A percentile compares a stretch with the other conserved stretches of the same genome.
Evolutionary conservation across 2,329 filamentous ascomycete genomes (phyloP).

Genomic region (Elsinoe perseae): DNA sequence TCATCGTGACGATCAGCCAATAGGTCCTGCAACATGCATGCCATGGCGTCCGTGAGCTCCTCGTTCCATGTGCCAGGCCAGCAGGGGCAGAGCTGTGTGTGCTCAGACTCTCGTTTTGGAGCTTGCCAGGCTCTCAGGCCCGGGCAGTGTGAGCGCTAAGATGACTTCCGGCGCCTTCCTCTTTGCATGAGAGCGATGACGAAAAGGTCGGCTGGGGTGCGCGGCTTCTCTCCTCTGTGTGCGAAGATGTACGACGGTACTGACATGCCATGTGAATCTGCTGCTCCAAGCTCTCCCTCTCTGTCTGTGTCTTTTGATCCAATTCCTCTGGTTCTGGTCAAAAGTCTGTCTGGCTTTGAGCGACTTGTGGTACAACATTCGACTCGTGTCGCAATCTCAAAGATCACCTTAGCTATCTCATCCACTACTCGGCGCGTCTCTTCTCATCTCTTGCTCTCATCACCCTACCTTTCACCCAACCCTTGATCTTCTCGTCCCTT

Average conservation of each 20-base stretch:
- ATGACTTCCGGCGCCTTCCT: conserved; percentile 7
- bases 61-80: neutral
- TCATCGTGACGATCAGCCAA: conserved; percentile 9
- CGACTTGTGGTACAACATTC: neutral
- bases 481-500: conserved; percentile 3
- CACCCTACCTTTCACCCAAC: neutral
- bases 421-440: neutral
- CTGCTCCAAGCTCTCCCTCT: neutral
- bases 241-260: neutral
- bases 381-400: conserved; percentile 6
- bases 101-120: conserved; percentile 1
- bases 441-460: neutral
- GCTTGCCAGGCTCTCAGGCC: neutral
- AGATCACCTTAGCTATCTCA: neutral
- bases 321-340: conserved; percentile 1
- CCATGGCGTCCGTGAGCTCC: neutral
- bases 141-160: conserved; percentile 1
- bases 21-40: neutral
- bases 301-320: neutral
- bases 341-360: neutral
- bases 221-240: neutral
- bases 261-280: neutral
- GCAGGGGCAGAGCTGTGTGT: neutral
- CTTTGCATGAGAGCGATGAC: neutral
- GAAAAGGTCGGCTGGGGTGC: neutral